Conservation (phyloP, 352 stramenopile species). For the Aphanomyces euteiches region DNA sequence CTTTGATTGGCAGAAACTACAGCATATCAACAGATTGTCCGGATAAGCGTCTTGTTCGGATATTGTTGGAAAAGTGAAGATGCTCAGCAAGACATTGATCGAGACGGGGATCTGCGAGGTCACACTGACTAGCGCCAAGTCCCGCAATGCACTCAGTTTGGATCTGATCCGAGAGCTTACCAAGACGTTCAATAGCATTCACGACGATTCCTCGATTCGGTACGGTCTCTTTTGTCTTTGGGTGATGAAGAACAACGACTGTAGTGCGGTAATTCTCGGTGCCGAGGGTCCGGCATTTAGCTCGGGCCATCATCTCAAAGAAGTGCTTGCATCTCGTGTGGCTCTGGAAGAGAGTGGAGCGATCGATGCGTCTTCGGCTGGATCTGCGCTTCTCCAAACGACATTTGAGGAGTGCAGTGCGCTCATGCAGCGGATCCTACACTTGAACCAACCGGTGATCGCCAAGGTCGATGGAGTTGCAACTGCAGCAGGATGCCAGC, state of each 20-base stretch:
- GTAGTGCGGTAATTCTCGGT: conserved; percentile 43
- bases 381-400: neutral
- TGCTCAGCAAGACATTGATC: conserved; percentile 16
- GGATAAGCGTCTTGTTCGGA: neutral
- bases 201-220: conserved; percentile 24
- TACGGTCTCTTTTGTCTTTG: neutral
- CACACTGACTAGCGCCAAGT: conserved; percentile 30
- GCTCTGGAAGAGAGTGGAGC: neutral
- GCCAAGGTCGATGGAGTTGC: conserved; percentile 49
- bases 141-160: conserved; percentile 32
- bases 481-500: conserved; percentile 55
- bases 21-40: no score
- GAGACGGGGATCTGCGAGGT: conserved; percentile 23
- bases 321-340: conserved; percentile 35
- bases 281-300: conserved; percentile 44
- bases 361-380: conserved; percentile 13
- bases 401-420: conserved; percentile 43
- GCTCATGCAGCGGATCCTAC: conserved; percentile 44
- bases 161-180: conserved; percentile 29
- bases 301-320: conserved; percentile 59
- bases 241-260: neutral
- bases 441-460: conserved; percentile 45
- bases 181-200: conserved; percentile 11
- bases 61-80: conserved; percentile 1
- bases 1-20: no score